phyloP scores from a whole-genome alignment of 257 asterid genomes.

The Solanum tarapatanum region DNA sequence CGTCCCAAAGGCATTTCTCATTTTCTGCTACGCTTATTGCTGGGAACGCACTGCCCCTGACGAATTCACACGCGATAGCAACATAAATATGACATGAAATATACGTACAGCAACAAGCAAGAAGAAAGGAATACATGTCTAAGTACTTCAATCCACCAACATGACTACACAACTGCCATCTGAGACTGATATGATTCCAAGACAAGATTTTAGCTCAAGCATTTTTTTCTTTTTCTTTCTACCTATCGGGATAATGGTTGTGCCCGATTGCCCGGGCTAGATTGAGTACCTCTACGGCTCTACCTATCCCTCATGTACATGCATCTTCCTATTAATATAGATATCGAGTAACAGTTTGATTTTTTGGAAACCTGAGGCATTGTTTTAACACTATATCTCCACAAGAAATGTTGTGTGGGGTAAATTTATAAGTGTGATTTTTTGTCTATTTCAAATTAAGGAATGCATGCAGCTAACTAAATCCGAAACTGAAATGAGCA shows the following conservation, averaged over 20 bases:
- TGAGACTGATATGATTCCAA: not conserved
- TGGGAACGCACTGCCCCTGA: slow-evolving; percentile 93
- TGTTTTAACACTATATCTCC: not conserved
- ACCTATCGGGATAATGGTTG: not conserved
- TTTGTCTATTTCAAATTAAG: not conserved
- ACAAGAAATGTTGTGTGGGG: not conserved
- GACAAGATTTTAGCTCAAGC: not conserved
- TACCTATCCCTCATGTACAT: not conserved
- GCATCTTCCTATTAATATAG: not conserved
- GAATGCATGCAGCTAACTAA: not conserved
- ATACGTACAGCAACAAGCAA: not conserved
- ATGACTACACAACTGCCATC: not conserved
- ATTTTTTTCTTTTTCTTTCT: not conserved
- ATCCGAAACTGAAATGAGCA: not conserved
- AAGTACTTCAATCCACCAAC: not conserved
- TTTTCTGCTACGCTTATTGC: slow-evolving; percentile 43
- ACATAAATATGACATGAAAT: not conserved
- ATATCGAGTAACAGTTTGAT: not conserved
- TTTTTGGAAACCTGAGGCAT: not conserved
- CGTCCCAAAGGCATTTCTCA: slow-evolving; percentile 72
- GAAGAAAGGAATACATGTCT: not conserved
- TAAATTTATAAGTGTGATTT: not conserved
- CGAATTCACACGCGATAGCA: not conserved
- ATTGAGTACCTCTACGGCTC: not conserved
- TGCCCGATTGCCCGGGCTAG: not conserved